These are phyloP conservation scores for Alternaria hordeiaustralica DNA, from an alignment of 2,329 filamentous ascomycete genomes.

Conservation along the genomic window DNA sequence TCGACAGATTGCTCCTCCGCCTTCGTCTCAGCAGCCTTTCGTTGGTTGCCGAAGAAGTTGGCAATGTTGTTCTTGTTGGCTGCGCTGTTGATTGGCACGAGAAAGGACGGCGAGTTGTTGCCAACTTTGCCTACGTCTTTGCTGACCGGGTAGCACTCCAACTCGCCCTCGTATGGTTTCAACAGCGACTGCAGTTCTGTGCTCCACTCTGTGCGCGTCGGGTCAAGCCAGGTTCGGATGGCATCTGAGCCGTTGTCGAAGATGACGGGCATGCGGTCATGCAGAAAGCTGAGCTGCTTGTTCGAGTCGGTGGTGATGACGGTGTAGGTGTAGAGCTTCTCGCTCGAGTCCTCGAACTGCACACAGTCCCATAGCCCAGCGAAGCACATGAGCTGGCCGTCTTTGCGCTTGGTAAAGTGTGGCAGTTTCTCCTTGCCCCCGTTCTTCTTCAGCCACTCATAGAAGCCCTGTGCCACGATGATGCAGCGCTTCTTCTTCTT, in stretches of 20 bases:
- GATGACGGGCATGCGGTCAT: constrained; percentile 95
- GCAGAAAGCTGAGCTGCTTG: constrained; percentile 80
- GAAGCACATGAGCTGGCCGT: constrained; percentile 84
- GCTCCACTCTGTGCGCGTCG: constrained; percentile 73
- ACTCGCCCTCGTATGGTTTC: constrained; percentile 77
- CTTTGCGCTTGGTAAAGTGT: constrained; percentile 81
- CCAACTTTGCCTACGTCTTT: constrained; percentile 94
- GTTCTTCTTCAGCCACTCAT: constrained; percentile 89
- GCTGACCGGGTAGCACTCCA: constrained; percentile 85
- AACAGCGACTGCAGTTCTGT: constrained; percentile 78
- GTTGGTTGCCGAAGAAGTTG: constrained; percentile 81
- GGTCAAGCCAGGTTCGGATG: constrained; percentile 80
- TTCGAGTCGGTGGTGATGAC: constrained; percentile 92
- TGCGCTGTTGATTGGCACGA: constrained; percentile 81
- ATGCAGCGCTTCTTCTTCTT: constrained; percentile 89
- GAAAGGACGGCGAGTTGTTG: constrained; percentile 83
- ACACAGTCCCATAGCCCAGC: constrained; percentile 93
- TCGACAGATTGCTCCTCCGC: constrained; percentile 4
- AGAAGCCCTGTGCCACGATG: constrained; percentile 90
- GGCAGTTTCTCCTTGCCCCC: constrained; percentile 80
- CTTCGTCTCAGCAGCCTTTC: constrained; percentile 41
- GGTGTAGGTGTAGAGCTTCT: constrained; percentile 86
- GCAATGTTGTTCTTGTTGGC: constrained; percentile 94
- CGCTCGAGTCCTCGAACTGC: constrained; percentile 72
- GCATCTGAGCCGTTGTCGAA: constrained; percentile 76